Evolutionary conservation across 2,329 filamentous ascomycete genomes (phyloP).

Genomic region (Pseudogymnoascus sp.): DNA sequence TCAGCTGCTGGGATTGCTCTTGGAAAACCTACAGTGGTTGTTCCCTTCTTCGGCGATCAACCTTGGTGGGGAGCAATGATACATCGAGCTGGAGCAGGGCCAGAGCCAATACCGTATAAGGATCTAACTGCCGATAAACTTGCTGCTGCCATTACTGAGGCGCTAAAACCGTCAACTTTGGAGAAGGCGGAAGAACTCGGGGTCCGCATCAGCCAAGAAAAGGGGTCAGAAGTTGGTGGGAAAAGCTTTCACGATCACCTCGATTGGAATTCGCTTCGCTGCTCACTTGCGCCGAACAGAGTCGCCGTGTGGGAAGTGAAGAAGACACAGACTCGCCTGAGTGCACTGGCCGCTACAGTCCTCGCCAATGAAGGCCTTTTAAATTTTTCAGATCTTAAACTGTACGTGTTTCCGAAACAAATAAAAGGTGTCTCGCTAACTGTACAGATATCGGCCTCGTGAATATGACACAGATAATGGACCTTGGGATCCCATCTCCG

Average conservation of each 20-base stretch:
- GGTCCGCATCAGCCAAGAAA: conserved; percentile 55
- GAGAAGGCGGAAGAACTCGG: conserved; percentile 44
- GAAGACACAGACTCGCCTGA: conserved; percentile 57
- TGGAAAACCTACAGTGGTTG: conserved; percentile 63
- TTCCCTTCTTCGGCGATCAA: conserved; percentile 74
- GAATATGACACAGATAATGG: conserved; percentile 74
- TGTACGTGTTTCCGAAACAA: conserved; percentile 42
- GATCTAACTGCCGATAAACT: conserved; percentile 57
- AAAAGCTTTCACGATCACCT: conserved; percentile 65
- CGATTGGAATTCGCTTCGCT: conserved; percentile 56
- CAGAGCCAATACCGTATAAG: conserved; percentile 59
- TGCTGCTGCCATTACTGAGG: conserved; percentile 52
- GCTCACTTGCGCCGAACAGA: conserved; percentile 57
- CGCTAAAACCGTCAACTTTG: conserved; percentile 50
- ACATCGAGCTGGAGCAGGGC: conserved; percentile 61
- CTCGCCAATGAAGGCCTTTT: conserved; percentile 57
- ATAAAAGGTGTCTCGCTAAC: conserved; percentile 28
- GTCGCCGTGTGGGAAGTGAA: conserved; percentile 69
- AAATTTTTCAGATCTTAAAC: conserved; percentile 61
- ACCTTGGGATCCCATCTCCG: conserved; percentile 70
- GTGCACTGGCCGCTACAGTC: conserved; percentile 62
- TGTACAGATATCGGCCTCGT: conserved; percentile 38
- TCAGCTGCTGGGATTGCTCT: conserved; percentile 66
- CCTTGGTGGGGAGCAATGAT: conserved; percentile 78
- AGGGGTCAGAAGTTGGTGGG: conserved; percentile 53